Evolutionary conservation across 495 filamentous ascomycete genomes (phyloP), one percentile per base, ranked within the genome.

Genomic region (Penicillium paradoxum): DNA sequence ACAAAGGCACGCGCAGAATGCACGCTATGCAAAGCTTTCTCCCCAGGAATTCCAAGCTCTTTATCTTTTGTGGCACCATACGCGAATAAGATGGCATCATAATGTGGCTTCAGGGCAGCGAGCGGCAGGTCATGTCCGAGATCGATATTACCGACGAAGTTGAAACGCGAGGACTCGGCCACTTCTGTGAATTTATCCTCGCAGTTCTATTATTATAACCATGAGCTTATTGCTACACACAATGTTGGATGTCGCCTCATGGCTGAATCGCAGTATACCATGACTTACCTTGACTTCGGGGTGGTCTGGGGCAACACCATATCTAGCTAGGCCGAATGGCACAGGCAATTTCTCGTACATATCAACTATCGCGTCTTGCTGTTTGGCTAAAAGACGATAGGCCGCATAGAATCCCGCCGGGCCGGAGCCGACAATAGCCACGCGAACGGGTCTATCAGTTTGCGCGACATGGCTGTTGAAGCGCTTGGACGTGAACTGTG

Each of bases 281-380:
- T 38, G 40, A 50, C 72, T 48, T 77, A 93, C 91, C 83, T 98
- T 98, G 37, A 97, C 93, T 73, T 97, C 91, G 13, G 93, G 91
- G 68, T 98, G 93, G 65, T 98, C 93, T 7, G 93, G 93, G 10
- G 93, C 95, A 44, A 98, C 93, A 13, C 93, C 93, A 64, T 90
- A 97, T 45, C 93, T 77, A 14, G 92, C 90, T 44, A 98, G 77
- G 2, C 93, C 93, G 66, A 88, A 98, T 6, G 93, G 93, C 8
- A 92, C 91, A 0, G 93, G 95, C 8, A 97, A 71, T 19, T 87
- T 83, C 70, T 98, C 93, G 67, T 95, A 98, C 95, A 97, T 97
- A 66, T 96, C 91, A 3, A 98, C 82, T 37, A 84, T 74, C 7
- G 87, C 82, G 67, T 85, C 71, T 13, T 80, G 72, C 13, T 91